Percentiles rank a stretch among this genome's conserved stretches.
These are phyloP conservation scores for Ehretia macrophylla DNA, from an alignment of 257 asterid genomes.

Conservation along the genomic window DNA sequence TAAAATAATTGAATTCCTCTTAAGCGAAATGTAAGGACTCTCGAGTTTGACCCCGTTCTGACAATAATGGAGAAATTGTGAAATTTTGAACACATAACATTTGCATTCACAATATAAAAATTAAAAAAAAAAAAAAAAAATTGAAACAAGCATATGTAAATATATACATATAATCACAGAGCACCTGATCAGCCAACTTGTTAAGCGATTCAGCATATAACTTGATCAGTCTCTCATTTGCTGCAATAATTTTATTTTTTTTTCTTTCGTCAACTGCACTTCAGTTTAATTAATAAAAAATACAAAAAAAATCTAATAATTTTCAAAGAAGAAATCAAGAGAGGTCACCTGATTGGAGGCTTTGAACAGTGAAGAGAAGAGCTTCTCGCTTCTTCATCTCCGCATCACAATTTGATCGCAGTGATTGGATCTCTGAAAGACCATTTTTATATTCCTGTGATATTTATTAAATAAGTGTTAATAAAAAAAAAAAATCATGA, in stretches of 20 bases:
- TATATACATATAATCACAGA: background rate
- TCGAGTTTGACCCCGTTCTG: too few relatives aligned
- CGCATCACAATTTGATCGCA: slow-evolving; percentile 18
- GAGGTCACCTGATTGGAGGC: slow-evolving; percentile 29
- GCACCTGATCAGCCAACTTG: slow-evolving; percentile 28
- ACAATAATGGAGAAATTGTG: too few relatives aligned
- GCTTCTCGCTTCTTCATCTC: slow-evolving; percentile 34
- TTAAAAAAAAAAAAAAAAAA: too few relatives aligned
- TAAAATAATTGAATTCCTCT: background rate
- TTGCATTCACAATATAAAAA: too few relatives aligned
- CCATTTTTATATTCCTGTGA: slow-evolving; percentile 22
- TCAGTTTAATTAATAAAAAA: background rate
- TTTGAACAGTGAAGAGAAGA: slow-evolving; percentile 17
- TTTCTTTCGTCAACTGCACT: background rate
- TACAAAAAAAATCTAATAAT: too few relatives aligned
- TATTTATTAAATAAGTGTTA: background rate
- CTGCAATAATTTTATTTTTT: slow-evolving; percentile 13
- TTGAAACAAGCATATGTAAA: too few relatives aligned
- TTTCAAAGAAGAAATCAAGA: too few relatives aligned
- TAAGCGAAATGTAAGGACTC: background rate
- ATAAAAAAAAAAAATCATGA: background rate
- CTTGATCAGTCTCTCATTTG: slow-evolving; percentile 32
- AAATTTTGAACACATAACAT: too few relatives aligned
- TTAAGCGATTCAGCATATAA: slow-evolving; percentile 18
- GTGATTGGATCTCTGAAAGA: slow-evolving; percentile 20